Base-by-base conservation (phyloP, 2,329 filamentous ascomycete genomes). In the Penicillium sp. region DNA sequence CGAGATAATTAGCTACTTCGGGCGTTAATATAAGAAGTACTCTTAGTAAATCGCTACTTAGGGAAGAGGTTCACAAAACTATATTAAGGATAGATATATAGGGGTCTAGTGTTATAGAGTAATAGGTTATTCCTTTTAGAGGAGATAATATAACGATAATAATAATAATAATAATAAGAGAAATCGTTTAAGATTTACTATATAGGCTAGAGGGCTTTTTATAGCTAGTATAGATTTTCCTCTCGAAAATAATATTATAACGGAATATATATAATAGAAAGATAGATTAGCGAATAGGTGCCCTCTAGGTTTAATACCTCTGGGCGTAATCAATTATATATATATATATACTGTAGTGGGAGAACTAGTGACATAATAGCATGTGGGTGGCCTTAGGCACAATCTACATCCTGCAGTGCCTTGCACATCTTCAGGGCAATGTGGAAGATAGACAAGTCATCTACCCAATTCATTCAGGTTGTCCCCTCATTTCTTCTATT, bases 1-100 rank as follows among this genome's bases (percentile, higher is more conserved):
- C 51, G 51, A 53, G 51, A 42, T 47, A 53, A 47, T 53, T 47
- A 53, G 47, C 51, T 53, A 53, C 51, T 53, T 53, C 47, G 51
- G 31, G 31, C 31, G 31, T 34, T 47, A 49, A 54, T 51, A 51
- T 54, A 34, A 54, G 52, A 51, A 45, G 52, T 51, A 54, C 39
- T 49, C 41, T 54, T 16, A 48, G 48, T 51, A 49, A 48, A 54
- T 54, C 48, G 52, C 52, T 54, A 54, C 52, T 51, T 42, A 51
- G 52, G 45, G 52, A 54, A 54, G 52, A 54, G 45, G 48, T 54
- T 41, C 52, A 51, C 47, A 45, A 50, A 46, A 54, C 48, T 53
- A 49, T 33, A 53, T 53, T 39, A 43, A 53, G 51, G 46, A 53
- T 53, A 42, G 51, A 43, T 36, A 53, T 36, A 46, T 49, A 23